Conservation (phyloP, 176 grass and related monocot genomes). For the Hordeum marinum region DNA sequence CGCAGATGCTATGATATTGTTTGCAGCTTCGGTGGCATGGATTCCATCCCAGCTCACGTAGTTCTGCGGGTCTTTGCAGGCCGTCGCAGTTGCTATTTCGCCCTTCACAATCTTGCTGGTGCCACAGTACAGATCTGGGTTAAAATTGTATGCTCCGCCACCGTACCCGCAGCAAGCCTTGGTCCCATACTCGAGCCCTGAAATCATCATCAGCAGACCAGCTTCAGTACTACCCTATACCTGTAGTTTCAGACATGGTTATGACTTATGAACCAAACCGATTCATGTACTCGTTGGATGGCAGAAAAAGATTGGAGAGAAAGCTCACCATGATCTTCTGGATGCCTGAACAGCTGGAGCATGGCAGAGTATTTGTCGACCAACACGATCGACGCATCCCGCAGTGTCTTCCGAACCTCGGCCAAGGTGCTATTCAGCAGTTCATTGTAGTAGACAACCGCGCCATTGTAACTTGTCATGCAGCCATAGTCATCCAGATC, state of each 20-base stretch:
- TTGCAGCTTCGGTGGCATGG: conserved; percentile 71
- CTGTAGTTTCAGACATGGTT: neutral
- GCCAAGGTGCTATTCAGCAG: conserved; percentile 40
- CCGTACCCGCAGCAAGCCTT: conserved; percentile 70
- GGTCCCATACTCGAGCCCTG: conserved; percentile 54
- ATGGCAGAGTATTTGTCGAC: conserved; percentile 39
- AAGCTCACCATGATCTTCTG: conserved; percentile 37
- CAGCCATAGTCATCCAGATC: conserved; percentile 63
- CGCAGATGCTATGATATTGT: conserved; percentile 30
- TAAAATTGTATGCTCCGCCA: conserved; percentile 48
- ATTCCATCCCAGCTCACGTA: conserved; percentile 87
- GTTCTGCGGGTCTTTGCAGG: conserved; percentile 49
- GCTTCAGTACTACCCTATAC: neutral
- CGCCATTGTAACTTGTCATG: conserved; percentile 44
- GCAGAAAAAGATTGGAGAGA: neutral
- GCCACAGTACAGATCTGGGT: conserved; percentile 41
- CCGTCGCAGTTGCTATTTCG: conserved; percentile 9
- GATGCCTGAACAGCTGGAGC: conserved; percentile 61
- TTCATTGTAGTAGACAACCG: conserved; percentile 52
- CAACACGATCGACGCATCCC: conserved; percentile 30
- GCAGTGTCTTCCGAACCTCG: conserved; percentile 23
- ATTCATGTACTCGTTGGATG: neutral
- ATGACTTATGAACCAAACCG: too few species aligned
- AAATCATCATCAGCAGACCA: neutral
- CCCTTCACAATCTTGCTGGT: conserved; percentile 54